Evolutionary conservation across 768 basidiomycete genomes (phyloP), one percentile per base, ranked within the genome.

Genomic region (Tricholoma sp.): DNA sequence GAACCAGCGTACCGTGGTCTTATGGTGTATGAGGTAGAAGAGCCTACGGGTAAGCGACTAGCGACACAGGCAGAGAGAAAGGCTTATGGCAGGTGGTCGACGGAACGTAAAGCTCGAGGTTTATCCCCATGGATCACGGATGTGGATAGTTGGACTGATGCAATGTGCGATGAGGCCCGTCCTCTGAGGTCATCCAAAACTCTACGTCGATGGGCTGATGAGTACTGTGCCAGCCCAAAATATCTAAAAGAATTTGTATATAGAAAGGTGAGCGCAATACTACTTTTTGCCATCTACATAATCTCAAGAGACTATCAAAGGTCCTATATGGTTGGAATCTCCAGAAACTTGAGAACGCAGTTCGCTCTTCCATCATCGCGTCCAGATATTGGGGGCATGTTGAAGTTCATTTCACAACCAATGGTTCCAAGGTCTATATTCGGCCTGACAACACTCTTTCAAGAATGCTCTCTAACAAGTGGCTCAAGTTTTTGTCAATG

Each of bases 161-260:
- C 57, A 46, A 52, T 37, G 18, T 57, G 59, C 50, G 57, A 57
- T 45, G 62, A 57, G 12, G 41, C 37, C 3, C 47, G 55, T 12
- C 57, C 54, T 6, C 67, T 86, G 45, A 76, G 72, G 55, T 85
- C 84, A 2, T 83, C 83, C 14, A 82, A 80, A 71, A 79, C 84
- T 0, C 66, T 91, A 43, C 75, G 88, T 31, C 78, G 86, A 57
- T 94, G 91, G 91, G 89, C 89, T 7, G 89, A 92, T 61, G 84
- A 88, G 56, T 93, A 91, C 63, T 91, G 89, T 57, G 76, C 79
- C 22, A 88, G 86, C 63, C 74, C 68, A 7, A 91, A 86, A 63
- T 69, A 78, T 14, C 73, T 93, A 59, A 93, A 92, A 67, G 90
- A 92, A 70, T 91, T 94, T 65, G 76, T 80, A 5, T 88, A 91